These are phyloP conservation scores for Aspergillus kassunensis DNA, from an alignment of 495 filamentous ascomycete species.

Conservation along the genomic window DNA sequence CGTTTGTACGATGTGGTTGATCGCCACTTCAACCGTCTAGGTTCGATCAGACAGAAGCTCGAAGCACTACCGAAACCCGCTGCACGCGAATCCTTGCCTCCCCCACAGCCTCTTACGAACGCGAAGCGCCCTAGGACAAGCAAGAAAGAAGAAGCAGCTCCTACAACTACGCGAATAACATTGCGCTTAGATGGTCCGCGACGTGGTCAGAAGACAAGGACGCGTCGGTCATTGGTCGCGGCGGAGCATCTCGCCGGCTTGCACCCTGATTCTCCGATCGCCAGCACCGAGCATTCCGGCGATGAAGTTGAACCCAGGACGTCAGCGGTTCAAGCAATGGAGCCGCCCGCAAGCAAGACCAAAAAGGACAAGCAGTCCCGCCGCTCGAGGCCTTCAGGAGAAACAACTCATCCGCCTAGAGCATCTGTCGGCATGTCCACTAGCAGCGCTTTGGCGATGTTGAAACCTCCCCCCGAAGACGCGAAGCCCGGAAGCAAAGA, in stretches of 20 bases:
- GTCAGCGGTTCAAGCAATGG: slow-evolving; percentile 6
- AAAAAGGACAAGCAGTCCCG: slow-evolving; percentile 46
- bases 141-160: slow-evolving; percentile 38
- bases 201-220: slow-evolving; percentile 30
- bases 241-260: slow-evolving; percentile 31
- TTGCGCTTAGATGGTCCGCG: slow-evolving; percentile 56
- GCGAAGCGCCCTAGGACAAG: slow-evolving; percentile 47
- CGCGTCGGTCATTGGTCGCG: slow-evolving; percentile 36
- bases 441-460: slow-evolving; percentile 71
- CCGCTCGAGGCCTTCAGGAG: slow-evolving; percentile 36
- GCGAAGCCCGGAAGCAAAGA: slow-evolving; percentile 69
- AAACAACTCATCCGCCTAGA: slow-evolving; percentile 46
- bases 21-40: slow-evolving; percentile 72
- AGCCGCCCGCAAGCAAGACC: slow-evolving; percentile 3
- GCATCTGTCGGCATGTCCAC: slow-evolving; percentile 65
- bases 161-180: slow-evolving; percentile 54
- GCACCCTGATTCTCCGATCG: slow-evolving; percentile 42
- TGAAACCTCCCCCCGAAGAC: slow-evolving; percentile 74
- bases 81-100: slow-evolving; percentile 63
- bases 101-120: slow-evolving; percentile 47
- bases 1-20: slow-evolving; percentile 75
- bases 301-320: slow-evolving; percentile 28
- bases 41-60: slow-evolving; percentile 76
- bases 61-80: slow-evolving; percentile 68
- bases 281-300: slow-evolving; percentile 47